These are phyloP conservation scores for Pichia norvegensis DNA, from an alignment of 1,139 yeast genomes.

Conservation along the genomic window DNA sequence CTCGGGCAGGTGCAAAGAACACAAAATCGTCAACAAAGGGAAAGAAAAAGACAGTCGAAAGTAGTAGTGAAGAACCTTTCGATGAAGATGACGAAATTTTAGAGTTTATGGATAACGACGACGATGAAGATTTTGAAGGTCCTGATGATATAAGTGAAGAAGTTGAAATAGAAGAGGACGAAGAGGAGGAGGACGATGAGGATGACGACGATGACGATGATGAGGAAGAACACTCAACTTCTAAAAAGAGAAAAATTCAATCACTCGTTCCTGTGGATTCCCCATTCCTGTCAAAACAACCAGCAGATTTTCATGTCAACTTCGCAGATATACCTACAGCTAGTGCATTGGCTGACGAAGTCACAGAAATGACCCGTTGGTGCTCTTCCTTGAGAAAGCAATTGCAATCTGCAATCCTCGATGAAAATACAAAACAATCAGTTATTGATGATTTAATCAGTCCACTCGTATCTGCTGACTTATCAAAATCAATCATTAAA, in stretches of 20 bases:
- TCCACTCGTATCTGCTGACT: conserved; percentile 15
- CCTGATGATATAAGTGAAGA: conserved; percentile 4
- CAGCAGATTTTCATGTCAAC: conserved; percentile 17
- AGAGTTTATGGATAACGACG: conserved; percentile 9
- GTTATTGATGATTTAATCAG: conserved; percentile 19
- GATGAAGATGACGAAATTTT: conserved; percentile 10
- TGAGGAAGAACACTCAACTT: conserved; percentile 4
- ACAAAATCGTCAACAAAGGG: too few species aligned
- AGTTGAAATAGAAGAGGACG: conserved; percentile 6
- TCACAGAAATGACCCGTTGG: conserved; percentile 15
- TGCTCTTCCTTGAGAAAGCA: conserved; percentile 20
- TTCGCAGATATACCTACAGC: conserved; percentile 18
- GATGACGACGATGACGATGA: conserved; percentile 9
- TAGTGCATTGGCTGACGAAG: conserved; percentile 18
- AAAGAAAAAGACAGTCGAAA: not conserved
- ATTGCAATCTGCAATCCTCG: conserved; percentile 18
- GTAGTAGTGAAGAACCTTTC: not conserved
- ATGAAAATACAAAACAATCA: conserved; percentile 9
- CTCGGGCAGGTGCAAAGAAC: too few species aligned
- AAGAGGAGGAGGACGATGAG: conserved; percentile 7
- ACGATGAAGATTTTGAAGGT: conserved; percentile 10
- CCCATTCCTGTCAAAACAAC: conserved; percentile 14
- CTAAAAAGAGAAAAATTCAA: conserved; percentile 4
- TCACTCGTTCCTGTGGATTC: conserved; percentile 7
- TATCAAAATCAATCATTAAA: conserved; percentile 25